These are phyloP conservation scores for Thelonectria discophora DNA, from an alignment of 2,329 filamentous ascomycete genomes.

Conservation along the genomic window DNA sequence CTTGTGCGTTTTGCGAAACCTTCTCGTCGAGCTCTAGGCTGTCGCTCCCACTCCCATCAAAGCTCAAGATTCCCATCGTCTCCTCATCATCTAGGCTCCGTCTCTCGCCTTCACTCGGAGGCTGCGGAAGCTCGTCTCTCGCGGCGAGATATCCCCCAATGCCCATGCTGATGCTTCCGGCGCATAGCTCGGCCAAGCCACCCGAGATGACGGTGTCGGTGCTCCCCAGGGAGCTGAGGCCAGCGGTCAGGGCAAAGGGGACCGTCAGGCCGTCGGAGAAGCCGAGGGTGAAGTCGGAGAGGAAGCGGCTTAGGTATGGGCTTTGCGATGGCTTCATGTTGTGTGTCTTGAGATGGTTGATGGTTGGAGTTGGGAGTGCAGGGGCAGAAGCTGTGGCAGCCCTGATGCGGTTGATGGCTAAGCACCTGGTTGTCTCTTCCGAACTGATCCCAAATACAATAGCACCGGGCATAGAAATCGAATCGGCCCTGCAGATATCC, in stretches of 20 bases:
- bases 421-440: background rate
- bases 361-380: background rate
- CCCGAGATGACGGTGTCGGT: conserved; percentile 72
- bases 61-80: conserved; percentile 39
- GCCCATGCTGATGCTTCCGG: conserved; percentile 78
- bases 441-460: background rate
- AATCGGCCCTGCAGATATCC: background rate
- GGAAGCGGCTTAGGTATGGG: conserved; percentile 52
- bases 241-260: conserved; percentile 77
- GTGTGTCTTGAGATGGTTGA: background rate
- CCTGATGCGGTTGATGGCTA: background rate
- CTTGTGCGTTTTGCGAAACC: conserved; percentile 19
- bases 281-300: conserved; percentile 75
- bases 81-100: conserved; percentile 34
- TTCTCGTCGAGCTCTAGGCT: conserved; percentile 24
- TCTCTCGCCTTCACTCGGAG: background rate
- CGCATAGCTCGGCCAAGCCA: conserved; percentile 75
- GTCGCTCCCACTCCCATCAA: conserved; percentile 28
- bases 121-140: conserved; percentile 44
- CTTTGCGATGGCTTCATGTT: conserved; percentile 36
- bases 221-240: conserved; percentile 68
- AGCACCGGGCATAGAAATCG: background rate
- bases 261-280: conserved; percentile 79
- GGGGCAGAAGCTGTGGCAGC: background rate
- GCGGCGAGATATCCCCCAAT: conserved; percentile 75